Evolutionary conservation across 2,329 filamentous ascomycete genomes (phyloP), one percentile per base, ranked within the genome.

Genomic region (Pseudogymnoascus sp.): DNA sequence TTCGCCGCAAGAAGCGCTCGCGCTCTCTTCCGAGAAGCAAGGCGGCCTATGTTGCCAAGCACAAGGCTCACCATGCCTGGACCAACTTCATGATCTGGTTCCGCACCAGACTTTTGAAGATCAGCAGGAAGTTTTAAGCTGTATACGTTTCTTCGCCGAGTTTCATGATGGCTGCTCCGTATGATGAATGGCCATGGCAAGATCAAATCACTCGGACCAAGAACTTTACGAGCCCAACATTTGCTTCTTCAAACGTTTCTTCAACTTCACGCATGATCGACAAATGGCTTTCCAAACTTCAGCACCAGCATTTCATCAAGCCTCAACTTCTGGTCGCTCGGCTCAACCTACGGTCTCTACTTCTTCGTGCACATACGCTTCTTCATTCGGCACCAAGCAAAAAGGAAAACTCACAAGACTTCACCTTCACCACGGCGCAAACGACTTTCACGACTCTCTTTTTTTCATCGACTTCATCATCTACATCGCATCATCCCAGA

Each of bases 71-170:
- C 64, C 78, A 81, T 64, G 79, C 83, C 39, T 87, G 84, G 84
- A 85, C 81, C 6, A 79, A 79, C 21, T 86, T 87, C 67, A 77
- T 87, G 59, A 76, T 87, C 61, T 87, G 85, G 85, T 71, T 87
- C 27, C 77, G 84, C 64, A 87, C 84, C n/a, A 77, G 79, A 63
- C 73, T 83, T 33, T 72, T 83, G 55, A 74, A 77, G 5, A 70
- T 79, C 63, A 67, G 73, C 60, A 70, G 70, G 60, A 55, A 55
- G 48, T 7, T 35, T 12, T 55, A 21, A 21, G 48, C n/a, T 55
- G 29, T 1, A 4, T 27, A 33, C 4, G 48, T 55, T 18, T 55
- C 48, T 18, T 3, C 27, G n/a, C 48, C 33, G 48, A 18, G 48
- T 55, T 55, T 33, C 48, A 21, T 55, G 45, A 35, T 55, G 48